Evolutionary conservation across 2,329 filamentous ascomycete genomes (phyloP).

Genomic region (Pleomassaria siparia): DNA sequence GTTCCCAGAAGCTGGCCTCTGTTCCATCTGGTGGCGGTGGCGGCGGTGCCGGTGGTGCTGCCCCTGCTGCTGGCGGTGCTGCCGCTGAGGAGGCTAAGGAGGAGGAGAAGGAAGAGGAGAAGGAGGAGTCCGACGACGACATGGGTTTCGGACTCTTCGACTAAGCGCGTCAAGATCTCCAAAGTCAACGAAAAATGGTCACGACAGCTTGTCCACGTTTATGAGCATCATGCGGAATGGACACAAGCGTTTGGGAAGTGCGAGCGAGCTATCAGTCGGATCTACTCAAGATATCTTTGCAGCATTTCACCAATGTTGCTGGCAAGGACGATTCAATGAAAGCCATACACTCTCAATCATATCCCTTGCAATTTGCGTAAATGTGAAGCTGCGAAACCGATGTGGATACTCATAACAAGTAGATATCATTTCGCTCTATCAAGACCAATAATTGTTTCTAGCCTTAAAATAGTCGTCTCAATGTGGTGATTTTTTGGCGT

Average conservation of each 20-base stretch:
- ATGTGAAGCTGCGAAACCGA: not conserved
- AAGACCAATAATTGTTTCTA: too few relatives aligned
- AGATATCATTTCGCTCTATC: too few relatives aligned
- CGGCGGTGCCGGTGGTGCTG: conserved; percentile 64
- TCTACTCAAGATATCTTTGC: conserved; percentile 19
- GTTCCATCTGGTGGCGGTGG: conserved; percentile 86
- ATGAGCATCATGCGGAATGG: conserved; percentile 37
- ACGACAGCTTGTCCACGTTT: conserved; percentile 27
- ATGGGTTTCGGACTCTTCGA: conserved; percentile 77
- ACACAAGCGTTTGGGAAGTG: conserved; percentile 36
- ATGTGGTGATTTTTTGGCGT: conserved; percentile 1
- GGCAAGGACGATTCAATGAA: conserved; percentile 38
- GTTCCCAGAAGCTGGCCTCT: conserved; percentile 91
- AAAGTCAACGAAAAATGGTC: conserved; percentile 32
- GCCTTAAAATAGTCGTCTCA: too few relatives aligned
- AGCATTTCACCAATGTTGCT: conserved; percentile 19
- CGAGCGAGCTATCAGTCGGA: conserved; percentile 37
- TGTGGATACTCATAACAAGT: too few relatives aligned
- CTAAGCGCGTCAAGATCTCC: conserved; percentile 43
- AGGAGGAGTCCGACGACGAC: conserved; percentile 73
- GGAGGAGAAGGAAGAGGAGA: conserved; percentile 72
- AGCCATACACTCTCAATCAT: conserved; percentile 28
- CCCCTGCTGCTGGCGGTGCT: conserved; percentile 67
- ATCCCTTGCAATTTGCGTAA: not conserved
- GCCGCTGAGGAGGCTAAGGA: conserved; percentile 51